Conservation (phyloP, 495 filamentous ascomycete species). For the Thozetella sp. region DNA sequence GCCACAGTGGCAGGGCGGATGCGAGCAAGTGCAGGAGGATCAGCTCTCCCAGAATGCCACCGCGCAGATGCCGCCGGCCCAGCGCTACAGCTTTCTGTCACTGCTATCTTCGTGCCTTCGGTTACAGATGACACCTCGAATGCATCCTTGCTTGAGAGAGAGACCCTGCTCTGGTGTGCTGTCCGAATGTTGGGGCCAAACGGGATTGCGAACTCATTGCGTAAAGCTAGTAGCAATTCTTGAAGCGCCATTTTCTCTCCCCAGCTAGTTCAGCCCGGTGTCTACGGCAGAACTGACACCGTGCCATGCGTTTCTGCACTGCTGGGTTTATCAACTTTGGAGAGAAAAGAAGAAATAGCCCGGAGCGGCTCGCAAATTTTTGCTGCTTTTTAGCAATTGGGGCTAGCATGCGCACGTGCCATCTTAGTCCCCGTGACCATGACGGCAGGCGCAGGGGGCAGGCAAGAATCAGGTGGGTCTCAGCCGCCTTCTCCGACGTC, state of each 20-base stretch:
- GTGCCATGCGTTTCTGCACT: slow-evolving; percentile 43
- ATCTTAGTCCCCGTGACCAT: too few relatives aligned
- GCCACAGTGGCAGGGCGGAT: too few relatives aligned
- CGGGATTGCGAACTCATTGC: slow-evolving; percentile 48
- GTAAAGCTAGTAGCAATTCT: slow-evolving; percentile 48
- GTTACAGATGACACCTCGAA: too few relatives aligned
- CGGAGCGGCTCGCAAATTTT: slow-evolving; percentile 2
- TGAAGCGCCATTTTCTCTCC: slow-evolving; percentile 45
- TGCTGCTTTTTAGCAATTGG: neutral
- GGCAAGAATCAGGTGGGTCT: neutral
- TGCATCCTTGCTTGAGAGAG: too few relatives aligned
- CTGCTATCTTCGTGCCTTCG: too few relatives aligned
- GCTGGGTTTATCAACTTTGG: slow-evolving; percentile 47
- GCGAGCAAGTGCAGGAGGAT: too few relatives aligned
- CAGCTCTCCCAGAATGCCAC: too few relatives aligned
- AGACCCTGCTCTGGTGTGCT: neutral
- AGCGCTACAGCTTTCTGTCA: too few relatives aligned
- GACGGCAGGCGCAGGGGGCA: too few relatives aligned
- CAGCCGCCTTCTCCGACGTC: neutral
- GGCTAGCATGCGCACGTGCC: neutral
- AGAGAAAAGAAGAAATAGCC: slow-evolving; percentile 30
- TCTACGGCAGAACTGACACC: slow-evolving; percentile 27
- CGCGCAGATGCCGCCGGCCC: too few relatives aligned
- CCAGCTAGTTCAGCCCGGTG: slow-evolving; percentile 52
- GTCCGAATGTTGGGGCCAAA: slow-evolving; percentile 48